Evolutionary conservation across 2,329 filamentous ascomycete species (phyloP), one percentile per base, ranked within the genome.

Genomic region (Trichoderma cornu-damae): DNA sequence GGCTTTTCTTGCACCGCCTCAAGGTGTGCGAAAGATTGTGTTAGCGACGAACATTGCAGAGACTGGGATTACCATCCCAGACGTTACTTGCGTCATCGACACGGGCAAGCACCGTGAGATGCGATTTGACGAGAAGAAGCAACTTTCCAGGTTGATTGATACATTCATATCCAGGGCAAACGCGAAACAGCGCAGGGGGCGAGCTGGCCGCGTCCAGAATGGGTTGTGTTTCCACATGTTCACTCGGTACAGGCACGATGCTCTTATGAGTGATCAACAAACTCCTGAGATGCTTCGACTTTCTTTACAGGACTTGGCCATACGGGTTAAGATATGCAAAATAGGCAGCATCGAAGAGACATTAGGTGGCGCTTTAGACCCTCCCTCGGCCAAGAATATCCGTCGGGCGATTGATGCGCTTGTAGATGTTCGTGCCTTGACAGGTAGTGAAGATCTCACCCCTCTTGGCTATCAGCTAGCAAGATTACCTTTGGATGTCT

Each of bases 21-120:
- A 79, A 3, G 93, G 93, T 0, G 79, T 85, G 57, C 83, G 92
- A 61, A 99, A 99, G 74, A 94, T 99, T 62, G 93, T 99, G 2
- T 81, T 99, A 55, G 92, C 94, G 1, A 99, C 94, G 12, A 99
- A 99, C 68, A 99, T 99, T 70, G 94, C 94, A 4, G 94, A 99
- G 71, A 99, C 94, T 0, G 94, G 94, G 76, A 96, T 99, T 68
- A 99, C 94, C 0, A 99, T 99, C 63, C 94, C 94, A 1, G 94
- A 99, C 69, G 90, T 99, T 28, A 97, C 94, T 0, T 96, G 92
- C 65, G 94, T 99, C 44, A 88, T 99, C 59, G 94, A 99, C 70
- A 92, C 91, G 0, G 94, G 94, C 57, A 97, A 96, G 72, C 93
- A 97, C 72, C 91, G 95, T 63, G 93, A 96, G 72, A 96, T 96